phyloP scores from a whole-genome alignment of 1,139 yeast genomes.

The Sugiyamaella castrensis region DNA sequence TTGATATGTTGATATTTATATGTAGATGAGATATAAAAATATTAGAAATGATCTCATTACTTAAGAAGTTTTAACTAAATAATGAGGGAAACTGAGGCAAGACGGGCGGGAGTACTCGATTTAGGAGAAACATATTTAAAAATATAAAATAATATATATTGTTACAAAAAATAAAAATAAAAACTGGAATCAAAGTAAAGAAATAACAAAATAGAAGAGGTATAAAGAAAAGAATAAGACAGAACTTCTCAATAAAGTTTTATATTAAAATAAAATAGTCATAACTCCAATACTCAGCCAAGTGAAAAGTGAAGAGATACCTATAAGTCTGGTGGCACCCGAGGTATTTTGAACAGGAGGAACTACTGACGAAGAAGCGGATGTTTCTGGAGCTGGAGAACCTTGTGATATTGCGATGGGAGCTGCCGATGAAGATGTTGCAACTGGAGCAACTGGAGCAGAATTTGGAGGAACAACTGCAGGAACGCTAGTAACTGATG shows the following conservation, averaged over 20 bases:
- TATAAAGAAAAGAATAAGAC: background rate
- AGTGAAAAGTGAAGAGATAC: background rate
- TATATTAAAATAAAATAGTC: conserved; percentile 1
- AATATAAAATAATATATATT: background rate
- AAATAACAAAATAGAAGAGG: background rate
- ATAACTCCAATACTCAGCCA: conserved; percentile 4
- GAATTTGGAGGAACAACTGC: conserved; percentile 6
- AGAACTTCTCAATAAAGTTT: background rate
- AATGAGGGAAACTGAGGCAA: background rate
- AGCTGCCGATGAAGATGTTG: background rate
- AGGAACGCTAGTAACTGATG: background rate
- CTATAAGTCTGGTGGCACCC: conserved; percentile 5
- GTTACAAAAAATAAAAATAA: background rate
- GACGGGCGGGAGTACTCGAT: too few relatives aligned
- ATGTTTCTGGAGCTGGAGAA: background rate
- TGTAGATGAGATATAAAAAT: background rate
- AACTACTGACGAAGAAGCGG: background rate
- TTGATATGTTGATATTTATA: too few relatives aligned
- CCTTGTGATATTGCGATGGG: background rate
- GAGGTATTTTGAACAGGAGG: conserved; percentile 8
- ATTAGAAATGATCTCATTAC: background rate
- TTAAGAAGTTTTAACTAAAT: too few relatives aligned
- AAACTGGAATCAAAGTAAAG: background rate
- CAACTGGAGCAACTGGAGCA: background rate
- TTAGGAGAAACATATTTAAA: too few relatives aligned